Percentiles rank a stretch among this genome's conserved stretches.
These are phyloP conservation scores for Phytophthora syringae DNA, from an alignment of 352 stramenopile species.

Conservation along the genomic window DNA sequence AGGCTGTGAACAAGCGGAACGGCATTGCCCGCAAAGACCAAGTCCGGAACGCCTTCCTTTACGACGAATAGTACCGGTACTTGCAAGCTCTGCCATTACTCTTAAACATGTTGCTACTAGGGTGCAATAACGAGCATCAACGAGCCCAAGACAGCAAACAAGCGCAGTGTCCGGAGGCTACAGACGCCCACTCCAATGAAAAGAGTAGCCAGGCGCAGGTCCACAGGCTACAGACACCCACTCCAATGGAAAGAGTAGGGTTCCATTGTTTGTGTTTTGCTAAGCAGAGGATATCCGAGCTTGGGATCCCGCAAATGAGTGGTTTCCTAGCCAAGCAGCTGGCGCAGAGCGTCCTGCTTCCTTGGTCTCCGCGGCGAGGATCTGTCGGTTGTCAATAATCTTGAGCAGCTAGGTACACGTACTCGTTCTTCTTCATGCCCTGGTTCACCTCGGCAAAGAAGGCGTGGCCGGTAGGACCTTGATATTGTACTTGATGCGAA, in stretches of 20 bases:
- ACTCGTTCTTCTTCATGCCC: constrained; percentile 94
- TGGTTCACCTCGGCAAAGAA: constrained; percentile 94
- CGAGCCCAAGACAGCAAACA: constrained; percentile 14
- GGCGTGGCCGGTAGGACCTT: constrained; percentile 91
- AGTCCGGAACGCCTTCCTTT: constrained; percentile 73
- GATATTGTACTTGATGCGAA: constrained; percentile 97
- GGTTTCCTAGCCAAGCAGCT: too few relatives aligned
- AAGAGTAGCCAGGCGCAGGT: too few relatives aligned
- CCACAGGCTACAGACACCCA: too few relatives aligned
- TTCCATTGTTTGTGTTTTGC: too few relatives aligned
- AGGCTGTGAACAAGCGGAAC: constrained; percentile 63
- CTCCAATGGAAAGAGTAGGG: too few relatives aligned
- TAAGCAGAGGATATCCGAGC: too few relatives aligned
- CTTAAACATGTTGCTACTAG: constrained; percentile 10
- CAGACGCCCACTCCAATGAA: constrained; percentile 20
- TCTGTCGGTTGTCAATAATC: too few relatives aligned
- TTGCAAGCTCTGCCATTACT: too few relatives aligned
- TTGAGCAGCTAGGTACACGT: constrained; percentile 95
- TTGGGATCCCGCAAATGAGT: too few relatives aligned
- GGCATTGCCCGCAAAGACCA: constrained; percentile 58
- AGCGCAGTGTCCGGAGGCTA: constrained; percentile 2
- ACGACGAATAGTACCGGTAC: constrained; percentile 56
- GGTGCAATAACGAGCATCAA: constrained; percentile 1
- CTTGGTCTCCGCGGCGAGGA: too few relatives aligned
- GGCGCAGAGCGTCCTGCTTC: too few relatives aligned